A percentile compares a stretch with the other conserved stretches of the same genome.
phyloP scores from a whole-genome alignment of 1,284 basidiomycete genomes.

The Malassezia brasiliensis region DNA sequence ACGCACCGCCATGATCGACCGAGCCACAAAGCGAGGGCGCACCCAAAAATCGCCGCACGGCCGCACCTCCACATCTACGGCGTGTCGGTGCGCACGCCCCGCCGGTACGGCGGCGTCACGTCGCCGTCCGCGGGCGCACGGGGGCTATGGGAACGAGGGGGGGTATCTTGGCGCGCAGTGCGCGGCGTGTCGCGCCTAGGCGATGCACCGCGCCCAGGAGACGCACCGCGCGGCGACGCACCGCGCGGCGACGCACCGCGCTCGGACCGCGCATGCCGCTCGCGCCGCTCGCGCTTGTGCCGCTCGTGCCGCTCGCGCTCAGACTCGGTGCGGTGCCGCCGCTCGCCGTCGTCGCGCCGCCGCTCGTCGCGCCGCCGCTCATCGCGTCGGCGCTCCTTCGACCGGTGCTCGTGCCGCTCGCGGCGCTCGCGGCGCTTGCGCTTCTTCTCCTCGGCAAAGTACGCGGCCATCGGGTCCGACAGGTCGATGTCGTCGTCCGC shows the following conservation, averaged over 20 bases:
- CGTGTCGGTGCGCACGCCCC: background rate
- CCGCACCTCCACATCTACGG: constrained; percentile 5
- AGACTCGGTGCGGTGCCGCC: background rate
- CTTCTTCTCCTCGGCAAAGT: constrained; percentile 48
- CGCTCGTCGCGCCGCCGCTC: background rate
- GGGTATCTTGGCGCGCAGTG: background rate
- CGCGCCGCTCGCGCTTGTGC: background rate
- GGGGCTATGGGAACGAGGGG: background rate
- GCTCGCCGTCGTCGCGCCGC: background rate
- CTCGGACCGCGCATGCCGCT: background rate
- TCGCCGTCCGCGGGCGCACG: background rate
- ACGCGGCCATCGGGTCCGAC: constrained; percentile 95
- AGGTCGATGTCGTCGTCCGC: constrained; percentile 58
- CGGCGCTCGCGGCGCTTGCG: background rate
- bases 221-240: background rate
- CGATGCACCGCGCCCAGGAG: background rate
- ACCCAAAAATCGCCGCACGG: background rate
- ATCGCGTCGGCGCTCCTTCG: background rate
- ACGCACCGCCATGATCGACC: too few relatives aligned
- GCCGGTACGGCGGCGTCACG: background rate
- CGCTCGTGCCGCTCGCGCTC: background rate
- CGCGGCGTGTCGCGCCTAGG: background rate
- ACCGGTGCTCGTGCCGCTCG: background rate
- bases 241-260: background rate
- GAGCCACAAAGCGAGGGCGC: too few relatives aligned